Evolutionary conservation across 805 yeast genomes (phyloP).

Genomic region (Scheffersomyces spartinae): DNA sequence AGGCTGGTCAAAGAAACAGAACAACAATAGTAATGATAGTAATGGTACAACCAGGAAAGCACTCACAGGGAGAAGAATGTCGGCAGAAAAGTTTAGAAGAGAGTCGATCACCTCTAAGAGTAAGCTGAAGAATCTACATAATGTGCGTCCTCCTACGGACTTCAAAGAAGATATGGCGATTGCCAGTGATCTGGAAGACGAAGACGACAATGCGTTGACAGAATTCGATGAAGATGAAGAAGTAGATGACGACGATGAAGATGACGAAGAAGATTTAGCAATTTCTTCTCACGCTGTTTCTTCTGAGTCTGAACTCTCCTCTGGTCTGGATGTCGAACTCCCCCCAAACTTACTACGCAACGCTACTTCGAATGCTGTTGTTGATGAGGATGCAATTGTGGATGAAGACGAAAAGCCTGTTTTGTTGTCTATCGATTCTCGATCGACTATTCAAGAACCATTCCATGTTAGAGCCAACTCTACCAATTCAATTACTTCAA

Average conservation of each 20-base stretch:
- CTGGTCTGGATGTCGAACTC: too few relatives aligned
- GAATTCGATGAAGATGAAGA: slow-evolving; percentile 18
- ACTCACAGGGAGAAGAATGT: slow-evolving; percentile 3
- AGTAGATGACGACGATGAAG: slow-evolving; percentile 13
- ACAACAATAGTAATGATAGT: slow-evolving; percentile 2
- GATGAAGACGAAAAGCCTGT: too few relatives aligned
- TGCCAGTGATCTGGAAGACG: slow-evolving; percentile 20
- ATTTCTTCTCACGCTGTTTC: too few relatives aligned
- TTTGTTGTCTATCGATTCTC: too few relatives aligned
- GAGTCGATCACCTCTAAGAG: slow-evolving; percentile 18
- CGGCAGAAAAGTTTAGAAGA: slow-evolving; percentile 9
- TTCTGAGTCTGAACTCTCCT: too few relatives aligned
- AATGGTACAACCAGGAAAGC: neutral
- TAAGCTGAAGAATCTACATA: slow-evolving; percentile 26
- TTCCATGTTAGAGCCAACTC: neutral
- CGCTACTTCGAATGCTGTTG: too few relatives aligned
- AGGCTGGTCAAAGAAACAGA: slow-evolving; percentile 29
- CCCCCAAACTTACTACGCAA: too few relatives aligned
- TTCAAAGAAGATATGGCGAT: slow-evolving; percentile 22
- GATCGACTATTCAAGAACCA: slow-evolving; percentile 14
- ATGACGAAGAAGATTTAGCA: too few relatives aligned
- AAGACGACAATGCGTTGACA: slow-evolving; percentile 22
- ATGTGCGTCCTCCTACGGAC: too few relatives aligned
- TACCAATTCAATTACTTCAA: neutral
- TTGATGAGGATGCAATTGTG: too few relatives aligned